phyloP scores from a whole-genome alignment of 129 eudicot species.

The Cynara cardunculus region DNA sequence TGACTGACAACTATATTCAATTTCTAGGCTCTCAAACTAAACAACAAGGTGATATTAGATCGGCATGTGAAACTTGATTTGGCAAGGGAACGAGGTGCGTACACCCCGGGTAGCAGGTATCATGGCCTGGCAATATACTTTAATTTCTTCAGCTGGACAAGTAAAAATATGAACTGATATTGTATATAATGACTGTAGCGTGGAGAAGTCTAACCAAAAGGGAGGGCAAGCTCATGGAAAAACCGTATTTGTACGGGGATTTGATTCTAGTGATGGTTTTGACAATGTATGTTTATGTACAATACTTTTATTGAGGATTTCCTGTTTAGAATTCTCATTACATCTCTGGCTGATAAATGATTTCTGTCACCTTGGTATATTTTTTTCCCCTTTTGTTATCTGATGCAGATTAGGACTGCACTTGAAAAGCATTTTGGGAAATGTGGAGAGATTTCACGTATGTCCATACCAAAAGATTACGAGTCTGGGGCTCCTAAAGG shows the following conservation, averaged over 20 bases:
- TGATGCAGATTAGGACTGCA: constrained; percentile 53
- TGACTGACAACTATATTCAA: neutral
- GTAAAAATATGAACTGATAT: neutral
- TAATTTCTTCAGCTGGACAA: neutral
- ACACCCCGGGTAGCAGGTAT: constrained; percentile 57
- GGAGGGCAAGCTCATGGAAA: constrained; percentile 38
- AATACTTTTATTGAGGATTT: neutral
- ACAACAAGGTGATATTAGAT: constrained; percentile 43
- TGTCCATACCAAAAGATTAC: constrained; percentile 51
- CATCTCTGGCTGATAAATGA: neutral
- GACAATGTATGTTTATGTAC: constrained; percentile 43
- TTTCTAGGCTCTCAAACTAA: constrained; percentile 60
- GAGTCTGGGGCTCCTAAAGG: constrained; percentile 64
- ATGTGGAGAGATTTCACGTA: constrained; percentile 79
- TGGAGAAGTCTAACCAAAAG: constrained; percentile 38
- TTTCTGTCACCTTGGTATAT: neutral
- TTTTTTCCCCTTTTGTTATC: neutral
- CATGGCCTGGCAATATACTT: constrained; percentile 5
- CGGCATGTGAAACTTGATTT: constrained; percentile 56
- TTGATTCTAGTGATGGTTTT: constrained; percentile 45
- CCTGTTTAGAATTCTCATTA: neutral
- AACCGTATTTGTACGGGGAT: constrained; percentile 74
- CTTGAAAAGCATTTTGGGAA: constrained; percentile 68
- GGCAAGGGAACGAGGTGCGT: constrained; percentile 58
- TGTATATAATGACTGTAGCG: constrained; percentile 22